Conservation (phyloP, 495 filamentous ascomycete genomes). For the Rhypophila decipiens region DNA sequence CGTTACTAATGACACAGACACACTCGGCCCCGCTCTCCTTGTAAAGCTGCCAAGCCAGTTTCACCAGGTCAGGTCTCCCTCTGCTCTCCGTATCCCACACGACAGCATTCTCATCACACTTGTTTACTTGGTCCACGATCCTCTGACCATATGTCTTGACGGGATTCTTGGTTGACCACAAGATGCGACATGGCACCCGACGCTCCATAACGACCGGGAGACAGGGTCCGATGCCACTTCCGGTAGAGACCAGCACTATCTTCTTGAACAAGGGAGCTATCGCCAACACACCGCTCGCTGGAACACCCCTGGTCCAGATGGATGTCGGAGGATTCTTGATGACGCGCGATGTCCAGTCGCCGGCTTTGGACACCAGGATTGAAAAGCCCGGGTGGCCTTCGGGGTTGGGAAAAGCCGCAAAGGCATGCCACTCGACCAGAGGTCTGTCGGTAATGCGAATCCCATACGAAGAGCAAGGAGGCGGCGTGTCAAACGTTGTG, state of each 20-base stretch:
- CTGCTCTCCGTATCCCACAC: too few relatives aligned
- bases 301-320: slow-evolving; percentile 46
- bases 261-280: slow-evolving; percentile 56
- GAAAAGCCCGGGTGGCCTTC: slow-evolving; percentile 48
- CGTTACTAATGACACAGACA: too few relatives aligned
- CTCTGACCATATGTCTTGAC: slow-evolving; percentile 31
- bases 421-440: slow-evolving; percentile 64
- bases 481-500: too few relatives aligned
- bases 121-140: slow-evolving; percentile 28
- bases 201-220: slow-evolving; percentile 31
- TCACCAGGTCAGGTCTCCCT: too few relatives aligned
- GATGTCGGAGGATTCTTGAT: slow-evolving; percentile 49
- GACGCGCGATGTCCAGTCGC: slow-evolving; percentile 58
- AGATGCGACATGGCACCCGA: slow-evolving; percentile 20
- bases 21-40: too few relatives aligned
- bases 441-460: slow-evolving; percentile 46
- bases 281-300: slow-evolving; percentile 55
- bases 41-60: too few relatives aligned
- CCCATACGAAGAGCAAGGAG: slow-evolving; percentile 32
- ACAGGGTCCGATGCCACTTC: slow-evolving; percentile 62
- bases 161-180: slow-evolving; percentile 38
- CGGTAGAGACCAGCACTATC: slow-evolving; percentile 62
- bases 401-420: slow-evolving; percentile 54
- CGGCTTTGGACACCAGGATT: slow-evolving; percentile 59
- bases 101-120: slow-evolving; percentile 24